Percentiles rank a stretch among this genome's conserved stretches.
Conservation (phyloP, 164 flowering plant species). For the Tetrastigma voinierianum region DNA sequence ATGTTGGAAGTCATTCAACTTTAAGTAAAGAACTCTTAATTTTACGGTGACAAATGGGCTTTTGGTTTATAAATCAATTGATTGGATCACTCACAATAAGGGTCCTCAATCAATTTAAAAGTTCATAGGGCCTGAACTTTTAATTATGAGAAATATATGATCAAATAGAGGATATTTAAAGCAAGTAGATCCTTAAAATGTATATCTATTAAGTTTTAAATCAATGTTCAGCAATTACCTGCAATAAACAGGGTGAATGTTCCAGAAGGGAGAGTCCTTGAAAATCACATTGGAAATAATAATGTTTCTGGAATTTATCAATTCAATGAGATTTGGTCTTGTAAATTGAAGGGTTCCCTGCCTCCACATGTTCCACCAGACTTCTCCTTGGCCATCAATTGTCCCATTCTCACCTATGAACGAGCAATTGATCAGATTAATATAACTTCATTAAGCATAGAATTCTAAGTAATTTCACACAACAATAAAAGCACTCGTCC, state of each 20-base stretch:
- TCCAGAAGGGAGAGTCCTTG: constrained; percentile 92
- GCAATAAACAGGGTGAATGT: constrained; percentile 95
- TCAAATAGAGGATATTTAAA: too few relatives aligned
- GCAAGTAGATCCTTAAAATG: neutral
- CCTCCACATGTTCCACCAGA: constrained; percentile 99
- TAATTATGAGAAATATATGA: too few relatives aligned
- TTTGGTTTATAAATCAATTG: too few relatives aligned
- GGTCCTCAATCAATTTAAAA: too few relatives aligned
- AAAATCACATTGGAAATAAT: constrained; percentile 84
- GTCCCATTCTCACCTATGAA: constrained; percentile 93
- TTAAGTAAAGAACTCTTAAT: too few relatives aligned
- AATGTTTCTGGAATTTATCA: constrained; percentile 70
- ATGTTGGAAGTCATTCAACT: too few relatives aligned
- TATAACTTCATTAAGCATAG: too few relatives aligned
- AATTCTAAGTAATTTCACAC: too few relatives aligned
- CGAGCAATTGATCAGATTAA: constrained; percentile 4
- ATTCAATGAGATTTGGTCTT: constrained; percentile 84
- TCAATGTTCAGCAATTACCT: constrained; percentile 39
- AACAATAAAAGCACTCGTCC: too few relatives aligned
- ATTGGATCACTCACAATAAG: too few relatives aligned
- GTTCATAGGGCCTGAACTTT: too few relatives aligned
- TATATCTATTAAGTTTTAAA: neutral
- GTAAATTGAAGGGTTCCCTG: constrained; percentile 65
- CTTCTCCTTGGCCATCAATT: constrained; percentile 92
- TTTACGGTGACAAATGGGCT: too few relatives aligned